Evolutionary conservation across 2,329 filamentous ascomycete genomes (phyloP), one percentile per base, ranked within the genome.

Genomic region (Pseudogymnoascus sp.): DNA sequence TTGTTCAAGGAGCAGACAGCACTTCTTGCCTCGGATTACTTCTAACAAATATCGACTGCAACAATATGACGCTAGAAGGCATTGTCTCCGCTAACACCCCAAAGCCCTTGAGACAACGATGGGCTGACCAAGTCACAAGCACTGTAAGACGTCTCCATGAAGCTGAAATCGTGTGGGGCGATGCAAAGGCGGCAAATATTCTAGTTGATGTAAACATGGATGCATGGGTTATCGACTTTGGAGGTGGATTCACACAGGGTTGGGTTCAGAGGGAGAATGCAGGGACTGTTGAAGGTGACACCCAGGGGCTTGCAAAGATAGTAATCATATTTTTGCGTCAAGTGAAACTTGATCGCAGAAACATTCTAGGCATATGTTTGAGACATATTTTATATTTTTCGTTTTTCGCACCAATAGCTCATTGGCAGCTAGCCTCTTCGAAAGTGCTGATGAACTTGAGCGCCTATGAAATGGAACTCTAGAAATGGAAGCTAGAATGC

Each of bases 151-250:
- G 56, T 22, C 50, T 70, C 46, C 67, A 70, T 41, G 33, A 62
- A 22, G 22, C 19, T 61, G 64, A 62, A 24, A 62, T 70, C 40
- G 46, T 69, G 19, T 71, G 69, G 68, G 66, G 69, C 10, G 68
- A 70, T 66, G 66, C 59, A 10, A 68, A 70, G 43, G 40, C 67
- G 31, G 67, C 62, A 5, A 70, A 69, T 62, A 41, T 70, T n/a
- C 33, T 71, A 24, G 66, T 71, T 50, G 65, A 69, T 38, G 31
- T 59, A 35, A 61, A 61, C 26, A 64, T 61, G 33, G 63, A 68
- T 46, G 69, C 65, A 38, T 67, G 63, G 64, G 31, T 72, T 19
- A 66, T 70, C 59, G 66, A 72, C 64, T 70, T 72, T 62, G 68
- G 67, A n/a, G 68, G 68, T 22, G 64, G 66, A 1, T 70, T 65